A percentile compares a stretch with the other conserved stretches of the same genome.
phyloP scores from a whole-genome alignment of 805 yeast species.

The Myxozyma mucilagina region DNA sequence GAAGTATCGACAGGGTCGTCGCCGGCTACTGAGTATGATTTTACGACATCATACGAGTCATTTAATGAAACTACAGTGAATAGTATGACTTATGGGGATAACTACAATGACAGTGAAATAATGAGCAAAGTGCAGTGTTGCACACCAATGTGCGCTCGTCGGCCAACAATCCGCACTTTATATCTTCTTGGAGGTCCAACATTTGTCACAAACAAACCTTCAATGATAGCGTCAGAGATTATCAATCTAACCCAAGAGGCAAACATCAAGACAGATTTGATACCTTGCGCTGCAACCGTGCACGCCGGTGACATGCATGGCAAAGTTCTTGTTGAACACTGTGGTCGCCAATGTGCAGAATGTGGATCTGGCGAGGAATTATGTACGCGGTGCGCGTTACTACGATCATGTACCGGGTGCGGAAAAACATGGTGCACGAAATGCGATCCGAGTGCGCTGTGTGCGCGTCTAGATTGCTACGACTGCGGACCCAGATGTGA shows the following conservation, averaged over 20 bases:
- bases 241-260: conserved; percentile 18
- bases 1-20: conserved; percentile 1
- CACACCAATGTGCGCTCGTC: conserved; percentile 16
- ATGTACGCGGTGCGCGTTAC: conserved; percentile 21
- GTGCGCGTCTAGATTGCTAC: conserved; percentile 27
- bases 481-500: conserved; percentile 31
- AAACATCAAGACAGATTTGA: conserved; percentile 24
- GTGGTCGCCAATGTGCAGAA: conserved; percentile 4
- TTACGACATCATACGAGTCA: neutral
- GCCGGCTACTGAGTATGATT: conserved; percentile 5
- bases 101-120: neutral
- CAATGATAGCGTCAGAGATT: conserved; percentile 21
- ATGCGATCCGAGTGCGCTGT: conserved; percentile 21
- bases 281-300: conserved; percentile 18
- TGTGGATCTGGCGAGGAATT: conserved; percentile 18
- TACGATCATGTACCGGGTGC: conserved; percentile 26
- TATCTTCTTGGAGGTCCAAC: conserved; percentile 28
- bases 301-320: conserved; percentile 9
- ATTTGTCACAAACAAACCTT: conserved; percentile 22
- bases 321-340: conserved; percentile 24
- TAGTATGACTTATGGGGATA: neutral
- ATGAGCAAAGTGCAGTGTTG: conserved; percentile 6
- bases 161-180: conserved; percentile 18
- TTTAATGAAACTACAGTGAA: neutral
- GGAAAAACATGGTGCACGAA: conserved; percentile 25